phyloP scores from a whole-genome alignment of 2,329 filamentous ascomycete genomes.

The Fusarium anguioides region DNA sequence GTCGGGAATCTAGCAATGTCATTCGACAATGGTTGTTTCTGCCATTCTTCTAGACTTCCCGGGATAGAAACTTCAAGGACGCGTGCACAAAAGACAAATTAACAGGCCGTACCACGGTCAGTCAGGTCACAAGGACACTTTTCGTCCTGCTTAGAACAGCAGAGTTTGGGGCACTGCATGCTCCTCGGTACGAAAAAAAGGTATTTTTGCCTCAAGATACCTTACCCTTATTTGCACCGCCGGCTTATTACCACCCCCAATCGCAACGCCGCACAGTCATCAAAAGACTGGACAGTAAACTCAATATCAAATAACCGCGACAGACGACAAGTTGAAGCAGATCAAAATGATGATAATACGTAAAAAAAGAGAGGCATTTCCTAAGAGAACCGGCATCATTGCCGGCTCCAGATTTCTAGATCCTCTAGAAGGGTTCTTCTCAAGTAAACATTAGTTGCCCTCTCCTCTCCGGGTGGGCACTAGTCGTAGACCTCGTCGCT shows the following conservation, averaged over 20 bases:
- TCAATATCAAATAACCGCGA: constrained; percentile 1
- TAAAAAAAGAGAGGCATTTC: constrained; percentile 31
- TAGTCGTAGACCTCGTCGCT: constrained; percentile 21
- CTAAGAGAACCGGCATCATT: constrained; percentile 27
- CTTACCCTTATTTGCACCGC: constrained; percentile 25
- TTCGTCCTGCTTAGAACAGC: not conserved
- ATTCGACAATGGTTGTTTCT: constrained; percentile 39
- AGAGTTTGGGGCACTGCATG: constrained; percentile 23
- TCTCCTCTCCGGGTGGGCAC: constrained; percentile 17
- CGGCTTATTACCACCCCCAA: constrained; percentile 30
- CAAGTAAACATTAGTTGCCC: constrained; percentile 23
- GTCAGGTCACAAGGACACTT: constrained; percentile 17
- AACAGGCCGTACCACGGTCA: constrained; percentile 2
- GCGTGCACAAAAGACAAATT: not conserved
- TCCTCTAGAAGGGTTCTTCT: constrained; percentile 26
- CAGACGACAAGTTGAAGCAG: constrained; percentile 2
- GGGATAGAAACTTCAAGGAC: not conserved
- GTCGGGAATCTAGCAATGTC: constrained; percentile 25
- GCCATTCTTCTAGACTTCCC: constrained; percentile 18
- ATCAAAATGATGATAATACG: not conserved
- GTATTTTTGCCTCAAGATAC: constrained; percentile 12
- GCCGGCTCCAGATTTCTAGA: constrained; percentile 32
- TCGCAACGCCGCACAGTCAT: constrained; percentile 10
- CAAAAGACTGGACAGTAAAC: not conserved
- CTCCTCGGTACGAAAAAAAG: not conserved